These are phyloP conservation scores for Cyclotella cryptica DNA, from an alignment of 108 stramenopile species.

Conservation along the genomic window DNA sequence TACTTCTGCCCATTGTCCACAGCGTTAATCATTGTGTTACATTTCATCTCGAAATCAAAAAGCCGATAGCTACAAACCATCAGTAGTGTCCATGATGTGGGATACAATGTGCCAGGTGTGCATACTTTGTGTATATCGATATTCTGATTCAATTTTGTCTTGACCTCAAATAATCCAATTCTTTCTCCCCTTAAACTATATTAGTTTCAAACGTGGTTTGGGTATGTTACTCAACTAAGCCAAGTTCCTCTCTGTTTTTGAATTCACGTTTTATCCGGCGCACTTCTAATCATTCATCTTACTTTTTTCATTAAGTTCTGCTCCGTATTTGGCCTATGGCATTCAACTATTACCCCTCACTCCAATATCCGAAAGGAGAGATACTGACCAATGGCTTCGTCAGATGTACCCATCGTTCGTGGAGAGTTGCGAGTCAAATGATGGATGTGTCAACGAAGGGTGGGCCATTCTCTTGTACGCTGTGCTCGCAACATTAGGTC, in stretches of 20 bases:
- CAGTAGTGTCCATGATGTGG: constrained; percentile 74
- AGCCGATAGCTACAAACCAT: constrained; percentile 56
- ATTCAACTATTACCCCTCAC: constrained; percentile 92
- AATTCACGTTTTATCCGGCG: neutral
- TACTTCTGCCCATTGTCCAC: constrained; percentile 2
- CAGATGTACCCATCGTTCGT: constrained; percentile 82
- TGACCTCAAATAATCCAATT: no score
- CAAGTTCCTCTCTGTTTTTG: constrained; percentile 34
- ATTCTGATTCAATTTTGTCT: neutral
- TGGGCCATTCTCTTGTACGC: constrained; percentile 75
- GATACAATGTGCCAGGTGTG: constrained; percentile 57
- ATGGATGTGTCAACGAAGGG: constrained; percentile 64
- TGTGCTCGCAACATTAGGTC: constrained; percentile 75
- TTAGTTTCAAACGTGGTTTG: constrained; percentile 73
- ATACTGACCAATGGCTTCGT: constrained; percentile 80
- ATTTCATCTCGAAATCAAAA: constrained; percentile 9
- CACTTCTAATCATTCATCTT: constrained; percentile 69
- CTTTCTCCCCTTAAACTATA: neutral
- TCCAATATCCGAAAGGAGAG: constrained; percentile 83
- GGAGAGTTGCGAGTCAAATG: constrained; percentile 63
- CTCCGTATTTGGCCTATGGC: constrained; percentile 73
- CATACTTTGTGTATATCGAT: neutral
- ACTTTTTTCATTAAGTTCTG: constrained; percentile 72
- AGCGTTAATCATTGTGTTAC: constrained; percentile 1
- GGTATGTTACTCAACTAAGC: constrained; percentile 28